Percentiles rank a stretch among this genome's conserved stretches.
These are phyloP conservation scores for Diaporthe ampelina DNA, from an alignment of 2,329 filamentous ascomycete species.

Conservation along the genomic window DNA sequence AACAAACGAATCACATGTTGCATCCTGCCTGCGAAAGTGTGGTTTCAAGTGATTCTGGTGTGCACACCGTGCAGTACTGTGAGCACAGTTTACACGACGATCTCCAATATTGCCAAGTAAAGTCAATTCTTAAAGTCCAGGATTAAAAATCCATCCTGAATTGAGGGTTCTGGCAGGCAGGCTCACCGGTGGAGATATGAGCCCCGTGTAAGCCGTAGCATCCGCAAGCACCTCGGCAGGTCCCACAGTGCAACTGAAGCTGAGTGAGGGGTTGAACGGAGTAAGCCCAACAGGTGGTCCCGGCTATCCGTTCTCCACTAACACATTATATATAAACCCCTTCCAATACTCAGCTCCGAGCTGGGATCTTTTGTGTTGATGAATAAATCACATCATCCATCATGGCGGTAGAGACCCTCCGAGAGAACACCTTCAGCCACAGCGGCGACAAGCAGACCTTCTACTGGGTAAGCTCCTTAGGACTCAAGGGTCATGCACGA, in stretches of 20 bases:
- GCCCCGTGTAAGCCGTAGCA: constrained; percentile 1
- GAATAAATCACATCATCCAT: neutral
- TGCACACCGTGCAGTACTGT: neutral
- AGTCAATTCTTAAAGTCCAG: neutral
- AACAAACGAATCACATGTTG: neutral
- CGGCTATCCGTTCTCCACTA: constrained; percentile 1
- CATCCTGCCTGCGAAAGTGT: neutral
- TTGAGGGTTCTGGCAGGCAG: neutral
- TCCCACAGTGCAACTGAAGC: neutral
- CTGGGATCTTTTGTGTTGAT: neutral
- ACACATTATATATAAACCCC: constrained; percentile 16
- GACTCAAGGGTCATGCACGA: too few relatives aligned
- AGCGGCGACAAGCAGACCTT: constrained; percentile 48
- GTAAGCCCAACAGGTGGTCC: neutral
- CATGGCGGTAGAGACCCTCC: constrained; percentile 32
- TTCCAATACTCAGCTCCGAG: neutral
- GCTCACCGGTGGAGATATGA: neutral
- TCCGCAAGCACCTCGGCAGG: neutral
- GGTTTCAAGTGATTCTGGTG: neutral
- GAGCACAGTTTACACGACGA: neutral
- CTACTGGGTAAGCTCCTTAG: constrained; percentile 17
- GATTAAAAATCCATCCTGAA: neutral
- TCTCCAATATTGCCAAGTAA: neutral
- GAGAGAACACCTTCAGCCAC: constrained; percentile 41
- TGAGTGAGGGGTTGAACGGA: constrained; percentile 23